Conservation (phyloP, 2,329 filamentous ascomycete species). For the Fusarium proliferatum region DNA sequence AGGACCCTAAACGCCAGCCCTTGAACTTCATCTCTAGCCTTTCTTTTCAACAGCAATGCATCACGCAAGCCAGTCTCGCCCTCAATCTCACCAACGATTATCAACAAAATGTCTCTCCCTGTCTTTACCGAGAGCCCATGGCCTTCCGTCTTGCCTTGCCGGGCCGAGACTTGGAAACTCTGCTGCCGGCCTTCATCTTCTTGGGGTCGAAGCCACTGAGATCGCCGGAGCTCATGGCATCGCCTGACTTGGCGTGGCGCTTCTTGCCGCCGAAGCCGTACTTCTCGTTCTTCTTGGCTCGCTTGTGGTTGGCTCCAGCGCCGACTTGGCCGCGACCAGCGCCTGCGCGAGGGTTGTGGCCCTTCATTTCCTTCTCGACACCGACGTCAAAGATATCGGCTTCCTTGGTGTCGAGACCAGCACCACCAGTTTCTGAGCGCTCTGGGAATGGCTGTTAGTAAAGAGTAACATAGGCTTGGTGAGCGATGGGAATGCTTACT, state of each 20-base stretch:
- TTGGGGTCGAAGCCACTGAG: conserved; percentile 81
- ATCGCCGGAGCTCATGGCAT: conserved; percentile 85
- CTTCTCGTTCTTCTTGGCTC: conserved; percentile 93
- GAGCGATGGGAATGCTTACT: conserved; percentile 69
- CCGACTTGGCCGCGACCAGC: conserved; percentile 51
- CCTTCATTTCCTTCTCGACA: conserved; percentile 73
- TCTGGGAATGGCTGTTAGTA: conserved; percentile 65
- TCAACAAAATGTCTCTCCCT: background rate
- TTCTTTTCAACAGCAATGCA: conserved; percentile 39
- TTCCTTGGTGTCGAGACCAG: conserved; percentile 75
- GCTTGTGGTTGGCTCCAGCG: conserved; percentile 69
- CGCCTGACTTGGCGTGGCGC: conserved; percentile 87
- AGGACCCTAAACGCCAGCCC: conserved; percentile 42
- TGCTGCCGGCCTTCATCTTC: conserved; percentile 78
- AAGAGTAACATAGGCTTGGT: conserved; percentile 22
- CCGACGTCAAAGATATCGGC: conserved; percentile 92
- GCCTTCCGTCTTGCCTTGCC: conserved; percentile 66
- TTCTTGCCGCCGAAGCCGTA: conserved; percentile 98
- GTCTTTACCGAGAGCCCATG: conserved; percentile 43
- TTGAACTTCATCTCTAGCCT: conserved; percentile 39
- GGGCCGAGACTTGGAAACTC: conserved; percentile 56
- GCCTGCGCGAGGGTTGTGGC: conserved; percentile 52
- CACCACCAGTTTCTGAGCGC: conserved; percentile 76
- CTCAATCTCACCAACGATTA: conserved; percentile 1
- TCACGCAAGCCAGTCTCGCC: conserved; percentile 3